Conservation (phyloP, 1,139 yeast genomes). For the Candida tropicalis region DNA sequence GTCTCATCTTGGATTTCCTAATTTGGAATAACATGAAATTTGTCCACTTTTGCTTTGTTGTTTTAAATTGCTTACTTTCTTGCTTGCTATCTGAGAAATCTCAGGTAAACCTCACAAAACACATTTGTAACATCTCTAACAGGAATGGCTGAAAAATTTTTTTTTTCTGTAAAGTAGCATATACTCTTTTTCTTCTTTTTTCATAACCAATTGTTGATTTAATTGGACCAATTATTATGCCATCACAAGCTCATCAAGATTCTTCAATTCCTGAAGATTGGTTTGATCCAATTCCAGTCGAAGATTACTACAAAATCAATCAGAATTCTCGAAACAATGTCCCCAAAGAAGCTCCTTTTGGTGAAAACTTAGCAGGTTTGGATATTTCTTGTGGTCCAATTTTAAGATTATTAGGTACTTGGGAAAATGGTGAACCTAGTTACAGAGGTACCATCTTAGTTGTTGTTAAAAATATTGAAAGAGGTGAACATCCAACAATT, state of each 20-base stretch:
- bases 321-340: slow-evolving; percentile 23
- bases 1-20: too few species aligned
- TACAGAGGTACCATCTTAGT: slow-evolving; percentile 71
- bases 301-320: slow-evolving; percentile 30
- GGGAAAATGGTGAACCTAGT: slow-evolving; percentile 43
- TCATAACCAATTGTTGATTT: not conserved
- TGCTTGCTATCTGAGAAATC: not conserved
- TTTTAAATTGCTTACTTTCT: not conserved
- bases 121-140: not conserved
- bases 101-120: too few species aligned
- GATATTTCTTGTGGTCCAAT: slow-evolving; percentile 77
- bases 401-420: slow-evolving; percentile 64
- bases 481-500: slow-evolving; percentile 38
- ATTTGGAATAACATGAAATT: too few species aligned
- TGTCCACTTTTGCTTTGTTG: not conserved
- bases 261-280: slow-evolving; percentile 18
- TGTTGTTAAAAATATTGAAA: slow-evolving; percentile 49
- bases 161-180: not conserved
- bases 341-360: slow-evolving; percentile 15
- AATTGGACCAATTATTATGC: not conserved
- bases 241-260: not conserved
- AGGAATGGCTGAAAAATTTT: slow-evolving; percentile 3
- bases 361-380: slow-evolving; percentile 30
- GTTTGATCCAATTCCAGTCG: slow-evolving; percentile 35
- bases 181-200: not conserved